These are phyloP conservation scores for Dothideomycetidae sp. DNA, from an alignment of 2,329 filamentous ascomycete species.

Conservation along the genomic window DNA sequence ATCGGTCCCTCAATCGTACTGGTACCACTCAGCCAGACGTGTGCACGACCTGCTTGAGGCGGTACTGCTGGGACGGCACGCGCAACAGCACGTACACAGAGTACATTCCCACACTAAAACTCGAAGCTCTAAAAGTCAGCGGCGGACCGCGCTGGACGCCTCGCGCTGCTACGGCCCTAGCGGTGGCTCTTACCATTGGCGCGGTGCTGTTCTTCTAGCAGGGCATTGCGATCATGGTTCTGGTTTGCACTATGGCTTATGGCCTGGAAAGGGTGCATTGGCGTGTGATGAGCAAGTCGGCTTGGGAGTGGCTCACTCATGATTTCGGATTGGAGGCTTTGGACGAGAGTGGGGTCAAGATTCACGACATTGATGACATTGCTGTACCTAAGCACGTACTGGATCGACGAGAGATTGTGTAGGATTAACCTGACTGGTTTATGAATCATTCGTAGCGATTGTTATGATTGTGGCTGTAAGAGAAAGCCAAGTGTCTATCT, in stretches of 20 bases:
- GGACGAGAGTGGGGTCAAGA: background rate
- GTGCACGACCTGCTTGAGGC: slow-evolving; percentile 61
- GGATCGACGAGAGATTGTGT: too few relatives aligned
- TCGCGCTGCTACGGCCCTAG: background rate
- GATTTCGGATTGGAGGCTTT: background rate
- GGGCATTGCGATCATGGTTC: background rate
- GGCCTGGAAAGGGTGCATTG: background rate
- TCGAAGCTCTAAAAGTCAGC: slow-evolving; percentile 4
- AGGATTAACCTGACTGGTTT: too few relatives aligned
- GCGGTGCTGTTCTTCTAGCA: slow-evolving; percentile 4
- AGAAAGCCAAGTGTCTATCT: too few relatives aligned
- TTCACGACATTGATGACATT: background rate
- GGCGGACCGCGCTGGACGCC: background rate
- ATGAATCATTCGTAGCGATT: too few relatives aligned
- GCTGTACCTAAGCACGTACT: too few relatives aligned
- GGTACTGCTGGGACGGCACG: slow-evolving; percentile 92
- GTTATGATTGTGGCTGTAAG: too few relatives aligned
- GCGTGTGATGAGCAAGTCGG: background rate
- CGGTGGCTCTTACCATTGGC: background rate
- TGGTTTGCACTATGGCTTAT: background rate
- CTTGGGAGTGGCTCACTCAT: background rate
- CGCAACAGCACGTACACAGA: slow-evolving; percentile 24
- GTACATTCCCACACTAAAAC: slow-evolving; percentile 10
- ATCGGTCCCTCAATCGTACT: slow-evolving; percentile 59
- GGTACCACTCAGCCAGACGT: slow-evolving; percentile 51